phyloP scores from a whole-genome alignment of 257 asterid species.

The Penstemon newberryi region DNA sequence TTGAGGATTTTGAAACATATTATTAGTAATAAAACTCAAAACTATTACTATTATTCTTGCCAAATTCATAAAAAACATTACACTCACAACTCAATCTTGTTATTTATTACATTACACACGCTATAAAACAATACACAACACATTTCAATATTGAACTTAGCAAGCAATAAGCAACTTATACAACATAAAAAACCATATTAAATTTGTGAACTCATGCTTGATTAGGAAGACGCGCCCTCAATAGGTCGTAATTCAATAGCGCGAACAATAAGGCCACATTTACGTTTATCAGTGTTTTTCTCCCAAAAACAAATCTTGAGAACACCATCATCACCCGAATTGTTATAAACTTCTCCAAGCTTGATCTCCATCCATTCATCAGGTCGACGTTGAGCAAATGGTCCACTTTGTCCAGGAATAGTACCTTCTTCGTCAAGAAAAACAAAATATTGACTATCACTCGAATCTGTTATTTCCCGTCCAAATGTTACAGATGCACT shows the following conservation, averaged over 20 bases:
- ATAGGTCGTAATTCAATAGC: neutral
- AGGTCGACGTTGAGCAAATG: neutral
- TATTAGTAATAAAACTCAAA: too few relatives aligned
- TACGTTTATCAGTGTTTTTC: neutral
- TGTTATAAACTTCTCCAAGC: neutral
- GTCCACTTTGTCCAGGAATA: neutral
- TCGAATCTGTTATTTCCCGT: neutral
- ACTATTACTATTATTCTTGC: too few relatives aligned
- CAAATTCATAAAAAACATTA: too few relatives aligned
- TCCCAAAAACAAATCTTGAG: neutral
- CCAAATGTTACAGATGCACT: neutral
- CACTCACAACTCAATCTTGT: too few relatives aligned
- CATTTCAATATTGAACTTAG: too few relatives aligned
- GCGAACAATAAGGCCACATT: neutral
- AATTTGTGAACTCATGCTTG: too few relatives aligned
- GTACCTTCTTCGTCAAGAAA: neutral
- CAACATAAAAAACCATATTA: too few relatives aligned
- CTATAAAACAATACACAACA: too few relatives aligned
- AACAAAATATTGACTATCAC: neutral
- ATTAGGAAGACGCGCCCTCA: too few relatives aligned
- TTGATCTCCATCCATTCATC: constrained; percentile 19
- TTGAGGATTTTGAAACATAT: too few relatives aligned
- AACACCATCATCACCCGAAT: neutral
- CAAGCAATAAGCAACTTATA: too few relatives aligned
- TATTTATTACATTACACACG: too few relatives aligned